Conservation (phyloP, 2,329 filamentous ascomycete species). For the Colletotrichum endophyticum region DNA sequence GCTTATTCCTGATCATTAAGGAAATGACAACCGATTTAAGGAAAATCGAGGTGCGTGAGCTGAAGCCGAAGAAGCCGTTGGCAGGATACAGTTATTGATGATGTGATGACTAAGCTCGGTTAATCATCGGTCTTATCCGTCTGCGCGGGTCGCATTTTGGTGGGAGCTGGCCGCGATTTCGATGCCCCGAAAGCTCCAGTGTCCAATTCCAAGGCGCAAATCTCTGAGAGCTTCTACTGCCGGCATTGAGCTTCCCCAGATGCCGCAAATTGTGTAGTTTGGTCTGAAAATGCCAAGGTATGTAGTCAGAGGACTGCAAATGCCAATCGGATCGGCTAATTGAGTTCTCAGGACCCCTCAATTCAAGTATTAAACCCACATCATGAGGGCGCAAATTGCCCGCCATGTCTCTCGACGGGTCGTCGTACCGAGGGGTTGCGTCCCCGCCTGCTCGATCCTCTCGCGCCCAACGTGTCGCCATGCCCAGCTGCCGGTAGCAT, state of each 20-base stretch:
- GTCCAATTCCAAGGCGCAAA: slow-evolving; percentile 7
- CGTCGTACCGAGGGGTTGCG: slow-evolving; percentile 36
- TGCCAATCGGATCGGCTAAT: background rate
- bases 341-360: background rate
- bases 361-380: slow-evolving; percentile 25
- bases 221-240: slow-evolving; percentile 9
- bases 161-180: slow-evolving; percentile 10
- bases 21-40: background rate
- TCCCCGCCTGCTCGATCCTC: slow-evolving; percentile 37
- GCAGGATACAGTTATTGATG: background rate
- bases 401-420: slow-evolving; percentile 46
- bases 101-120: slow-evolving; percentile 12
- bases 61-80: background rate
- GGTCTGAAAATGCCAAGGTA: slow-evolving; percentile 16
- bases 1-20: background rate
- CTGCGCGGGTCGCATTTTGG: slow-evolving; percentile 15
- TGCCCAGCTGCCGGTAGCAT: slow-evolving; percentile 26
- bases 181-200: slow-evolving; percentile 8
- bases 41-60: background rate
- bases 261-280: background rate
- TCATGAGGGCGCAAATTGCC: slow-evolving; percentile 50
- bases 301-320: background rate
- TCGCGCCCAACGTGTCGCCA: slow-evolving; percentile 28
- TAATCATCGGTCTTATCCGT: background rate
- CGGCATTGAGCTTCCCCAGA: slow-evolving; percentile 18